Evolutionary conservation across 225 moss, liverwort and hornwort genomes (phyloP), one percentile per base, ranked within the genome.

Genomic region (Straminergon stramineum): DNA sequence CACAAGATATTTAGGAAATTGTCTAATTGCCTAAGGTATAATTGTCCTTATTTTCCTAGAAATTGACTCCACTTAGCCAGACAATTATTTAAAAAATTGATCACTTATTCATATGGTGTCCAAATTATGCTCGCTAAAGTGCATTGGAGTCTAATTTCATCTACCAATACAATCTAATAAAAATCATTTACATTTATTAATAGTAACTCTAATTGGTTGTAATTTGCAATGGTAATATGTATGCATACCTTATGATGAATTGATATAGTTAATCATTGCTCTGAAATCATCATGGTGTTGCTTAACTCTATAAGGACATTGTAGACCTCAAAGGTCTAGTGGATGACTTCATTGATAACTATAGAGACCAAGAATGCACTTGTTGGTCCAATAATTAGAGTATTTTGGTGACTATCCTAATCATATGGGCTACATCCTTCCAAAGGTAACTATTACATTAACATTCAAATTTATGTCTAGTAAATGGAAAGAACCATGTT

Each of bases 261-360:
- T 56, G 5, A 35, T 56, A 19, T n/a, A 19, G 3, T 37, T 41
- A 22, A 76, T 19, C 3, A 5, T 53, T 12, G 17, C 37, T 48
- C 30, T 2, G 0, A 80, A 39, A 52, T 51, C 7, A 23, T n/a
- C 19, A 15, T 51, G 10, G 31, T 61, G 2, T 2, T 43, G 9
- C 7, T 16, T 17, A 15, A 70, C 4, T 8, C 0, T 70, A 0
- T n/a, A n/a, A 69, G 1, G n/a, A 21, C 2, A 1, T 5, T 45
- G 10, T 0, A 0, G 6, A 9, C 15, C 2, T 24, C 1, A 41
- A 22, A 39, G 9, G 9, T 70, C 3, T 1, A 1, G 41, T 74
- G 45, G 4, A 45, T 74, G 74, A 30, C 11, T 74, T 45, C 6
- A 45, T 0, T 45, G 1, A 0, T 45, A 17, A 28, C 2, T 75